These are phyloP conservation scores for Geranomyces michiganensis DNA, from an alignment of 192 early-diverging fungal genomes.

Conservation along the genomic window DNA sequence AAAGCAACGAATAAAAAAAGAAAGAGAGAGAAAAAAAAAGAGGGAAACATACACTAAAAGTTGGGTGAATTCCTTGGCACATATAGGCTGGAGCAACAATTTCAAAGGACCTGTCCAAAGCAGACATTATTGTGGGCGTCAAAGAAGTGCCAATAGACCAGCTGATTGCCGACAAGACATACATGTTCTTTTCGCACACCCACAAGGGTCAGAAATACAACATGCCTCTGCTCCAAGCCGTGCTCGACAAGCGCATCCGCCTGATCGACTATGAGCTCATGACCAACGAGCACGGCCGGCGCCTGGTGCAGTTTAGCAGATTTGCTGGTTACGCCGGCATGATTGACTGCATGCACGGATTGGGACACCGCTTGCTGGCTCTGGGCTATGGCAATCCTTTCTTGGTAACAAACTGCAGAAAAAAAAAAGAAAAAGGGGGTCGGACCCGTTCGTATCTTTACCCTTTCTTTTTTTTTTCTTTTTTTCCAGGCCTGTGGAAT, in stretches of 20 bases:
- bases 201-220: slow-evolving; percentile 97
- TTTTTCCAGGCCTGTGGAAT: slow-evolving; percentile 41
- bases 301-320: slow-evolving; percentile 89
- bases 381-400: slow-evolving; percentile 95
- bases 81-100: slow-evolving; percentile 77
- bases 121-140: slow-evolving; percentile 93
- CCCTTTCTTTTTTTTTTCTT: slow-evolving; percentile 16
- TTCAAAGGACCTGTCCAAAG: slow-evolving; percentile 81
- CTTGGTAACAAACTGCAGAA: slow-evolving; percentile 55
- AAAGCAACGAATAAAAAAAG: too few species aligned
- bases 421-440: neutral
- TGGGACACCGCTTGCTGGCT: slow-evolving; percentile 89
- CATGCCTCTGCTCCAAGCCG: slow-evolving; percentile 84
- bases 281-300: slow-evolving; percentile 69
- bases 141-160: slow-evolving; percentile 90
- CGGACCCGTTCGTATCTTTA: neutral
- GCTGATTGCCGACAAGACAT: slow-evolving; percentile 86
- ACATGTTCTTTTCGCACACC: slow-evolving; percentile 95
- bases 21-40: too few species aligned
- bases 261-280: slow-evolving; percentile 97
- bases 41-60: too few species aligned
- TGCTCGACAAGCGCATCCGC: slow-evolving; percentile 86
- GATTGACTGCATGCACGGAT: slow-evolving; percentile 89
- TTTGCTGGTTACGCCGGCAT: slow-evolving; percentile 95
- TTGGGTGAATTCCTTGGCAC: too few species aligned